These are phyloP conservation scores for Corylus heterophylla DNA, from an alignment of 306 rosid genomes.

Conservation along the genomic window DNA sequence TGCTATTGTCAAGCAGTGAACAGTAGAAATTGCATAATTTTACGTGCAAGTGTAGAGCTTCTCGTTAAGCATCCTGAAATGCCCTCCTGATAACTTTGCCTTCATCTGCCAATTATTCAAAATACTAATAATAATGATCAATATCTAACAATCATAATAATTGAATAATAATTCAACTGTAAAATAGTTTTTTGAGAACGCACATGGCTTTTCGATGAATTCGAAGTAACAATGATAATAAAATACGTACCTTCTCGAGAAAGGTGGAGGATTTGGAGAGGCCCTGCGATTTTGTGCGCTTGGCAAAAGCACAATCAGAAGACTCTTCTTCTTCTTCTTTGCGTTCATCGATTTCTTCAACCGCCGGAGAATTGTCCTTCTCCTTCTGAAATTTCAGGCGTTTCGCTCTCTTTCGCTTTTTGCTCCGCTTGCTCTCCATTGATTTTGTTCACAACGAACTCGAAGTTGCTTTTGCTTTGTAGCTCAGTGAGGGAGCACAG, in stretches of 20 bases:
- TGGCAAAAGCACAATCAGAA: slow-evolving; percentile 31
- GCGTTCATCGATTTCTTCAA: slow-evolving; percentile 10
- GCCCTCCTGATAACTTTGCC: slow-evolving; percentile 86
- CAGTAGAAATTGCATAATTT: not conserved
- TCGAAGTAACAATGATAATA: not conserved
- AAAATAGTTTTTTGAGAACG: not conserved
- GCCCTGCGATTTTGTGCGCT: slow-evolving; percentile 34
- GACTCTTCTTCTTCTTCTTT: not conserved
- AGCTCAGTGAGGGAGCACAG: not conserved
- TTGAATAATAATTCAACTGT: not conserved
- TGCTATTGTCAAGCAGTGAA: not conserved
- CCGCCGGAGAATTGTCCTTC: not conserved
- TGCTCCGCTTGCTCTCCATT: slow-evolving; percentile 45
- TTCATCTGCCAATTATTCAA: slow-evolving; percentile 58
- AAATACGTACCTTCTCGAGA: slow-evolving; percentile 55
- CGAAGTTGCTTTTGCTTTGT: not conserved
- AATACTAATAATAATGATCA: slow-evolving; percentile 1
- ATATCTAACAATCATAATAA: not conserved
- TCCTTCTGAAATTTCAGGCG: slow-evolving; percentile 18
- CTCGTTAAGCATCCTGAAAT: slow-evolving; percentile 94
- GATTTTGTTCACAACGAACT: not conserved
- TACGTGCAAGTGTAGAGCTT: slow-evolving; percentile 99
- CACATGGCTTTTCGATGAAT: not conserved
- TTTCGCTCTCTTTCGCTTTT: slow-evolving; percentile 52
- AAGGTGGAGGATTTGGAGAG: slow-evolving; percentile 50